Evolutionary conservation across 2,329 filamentous ascomycete species (phyloP).

Genomic region (Penicillium italicum): DNA sequence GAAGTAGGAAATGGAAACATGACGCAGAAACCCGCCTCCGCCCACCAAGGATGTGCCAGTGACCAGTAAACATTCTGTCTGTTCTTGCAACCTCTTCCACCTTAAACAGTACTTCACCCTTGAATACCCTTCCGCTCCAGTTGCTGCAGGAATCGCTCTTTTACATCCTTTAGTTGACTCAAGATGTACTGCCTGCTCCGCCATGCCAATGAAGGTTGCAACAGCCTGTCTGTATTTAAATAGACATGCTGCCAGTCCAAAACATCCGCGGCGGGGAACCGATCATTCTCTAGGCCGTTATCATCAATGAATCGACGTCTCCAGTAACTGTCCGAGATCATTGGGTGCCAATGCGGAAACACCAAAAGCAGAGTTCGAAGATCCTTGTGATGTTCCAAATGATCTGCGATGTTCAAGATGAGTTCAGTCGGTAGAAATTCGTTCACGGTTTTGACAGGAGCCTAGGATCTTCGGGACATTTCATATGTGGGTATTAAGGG

Average conservation of each 20-base stretch:
- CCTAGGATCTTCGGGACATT: background rate
- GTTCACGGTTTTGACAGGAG: background rate
- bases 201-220: background rate
- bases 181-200: background rate
- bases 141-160: background rate
- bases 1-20: background rate
- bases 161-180: background rate
- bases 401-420: background rate
- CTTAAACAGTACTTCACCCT: background rate
- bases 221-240: background rate
- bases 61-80: background rate
- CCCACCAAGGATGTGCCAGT: background rate
- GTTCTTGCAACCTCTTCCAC: background rate
- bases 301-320: background rate
- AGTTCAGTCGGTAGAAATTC: background rate
- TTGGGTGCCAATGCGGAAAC: background rate
- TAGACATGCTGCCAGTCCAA: background rate
- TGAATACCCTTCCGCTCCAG: background rate
- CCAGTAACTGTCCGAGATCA: background rate
- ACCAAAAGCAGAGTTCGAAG: background rate
- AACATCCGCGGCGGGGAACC: background rate
- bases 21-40: background rate
- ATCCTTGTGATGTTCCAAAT: background rate
- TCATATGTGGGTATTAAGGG: background rate
- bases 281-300: background rate